These are phyloP conservation scores for Vicia faba DNA, from an alignment of 306 rosid species.

Conservation along the genomic window DNA sequence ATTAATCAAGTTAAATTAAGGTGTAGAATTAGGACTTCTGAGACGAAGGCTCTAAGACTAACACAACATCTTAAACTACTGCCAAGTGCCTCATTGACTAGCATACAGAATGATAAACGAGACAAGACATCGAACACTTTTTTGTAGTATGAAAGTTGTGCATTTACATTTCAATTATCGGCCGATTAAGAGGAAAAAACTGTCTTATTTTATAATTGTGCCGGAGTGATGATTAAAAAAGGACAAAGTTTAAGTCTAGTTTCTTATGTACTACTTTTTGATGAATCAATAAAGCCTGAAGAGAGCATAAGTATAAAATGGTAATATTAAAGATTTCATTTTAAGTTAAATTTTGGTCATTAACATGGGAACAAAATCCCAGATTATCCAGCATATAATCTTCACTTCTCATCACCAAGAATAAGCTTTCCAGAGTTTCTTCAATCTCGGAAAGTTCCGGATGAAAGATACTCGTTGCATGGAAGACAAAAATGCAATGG, in stretches of 20 bases:
- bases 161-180: neutral
- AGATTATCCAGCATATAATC: conserved; percentile 18
- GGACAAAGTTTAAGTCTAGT: neutral
- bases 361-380: conserved; percentile 23
- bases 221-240: neutral
- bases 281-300: neutral
- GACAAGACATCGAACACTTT: neutral
- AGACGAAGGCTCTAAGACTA: neutral
- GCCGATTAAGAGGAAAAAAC: neutral
- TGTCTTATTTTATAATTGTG: neutral
- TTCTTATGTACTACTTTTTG: neutral
- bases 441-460: conserved; percentile 40
- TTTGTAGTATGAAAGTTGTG: neutral
- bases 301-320: neutral
- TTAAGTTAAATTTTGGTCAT: conserved; percentile 13
- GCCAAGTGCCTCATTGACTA: neutral
- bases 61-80: neutral
- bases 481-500: conserved; percentile 31
- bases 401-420: conserved; percentile 43
- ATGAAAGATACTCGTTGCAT: conserved; percentile 41
- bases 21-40: neutral
- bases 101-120: neutral
- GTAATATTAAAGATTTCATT: conserved; percentile 18
- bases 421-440: conserved; percentile 42
- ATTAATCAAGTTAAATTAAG: neutral